Evolutionary conservation across 768 basidiomycete genomes (phyloP), one percentile per base, ranked within the genome.

Genomic region (Boletus speciosus): DNA sequence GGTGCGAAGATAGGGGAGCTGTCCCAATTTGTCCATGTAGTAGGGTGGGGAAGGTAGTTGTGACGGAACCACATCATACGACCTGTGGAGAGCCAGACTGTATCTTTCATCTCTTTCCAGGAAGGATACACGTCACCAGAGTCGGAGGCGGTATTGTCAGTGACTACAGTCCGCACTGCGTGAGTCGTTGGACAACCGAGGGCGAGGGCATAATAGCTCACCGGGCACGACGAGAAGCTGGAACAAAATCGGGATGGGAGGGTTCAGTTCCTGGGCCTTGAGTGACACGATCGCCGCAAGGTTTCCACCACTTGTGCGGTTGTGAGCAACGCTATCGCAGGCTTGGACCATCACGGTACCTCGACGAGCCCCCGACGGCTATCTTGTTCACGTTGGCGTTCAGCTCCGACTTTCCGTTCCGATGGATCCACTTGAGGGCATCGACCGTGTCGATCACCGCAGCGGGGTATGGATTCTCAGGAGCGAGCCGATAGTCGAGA

Each of bases 381-480:
- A 90, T 78, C 51, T 75, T 74, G n/a, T 66, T 66, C 10, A 71
- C 68, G 60, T 89, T 76, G 39, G 82, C 72, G 32, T 72, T 69
- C 19, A 89, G 74, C 25, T 73, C 63, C 1, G 62, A 57, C 41
- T 70, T 68, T 2, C 82, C 86, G 21, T 83, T 64, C 29, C 65
- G 61, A 52, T 78, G 61, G 4, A 85, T 78, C 85, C 86, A 90
- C 41, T 79, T 66, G 3, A 90, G 71, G 4, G 86, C 73, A 38
- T 85, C 85, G n/a, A 86, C 64, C 0, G 85, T 81, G 60, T 89
- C 88, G 23, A 86, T 80, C 0, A 88, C 82, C 0, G 87, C 87
- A 3, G 82, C 79, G 4, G 88, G 88, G 57, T 86, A 89, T 7
- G 80, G 79, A 51, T 84, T 54, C 60, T 90, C 88, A 0, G 88